phyloP scores from a whole-genome alignment of 305 asterid species.

The Fraxinus sp. region DNA sequence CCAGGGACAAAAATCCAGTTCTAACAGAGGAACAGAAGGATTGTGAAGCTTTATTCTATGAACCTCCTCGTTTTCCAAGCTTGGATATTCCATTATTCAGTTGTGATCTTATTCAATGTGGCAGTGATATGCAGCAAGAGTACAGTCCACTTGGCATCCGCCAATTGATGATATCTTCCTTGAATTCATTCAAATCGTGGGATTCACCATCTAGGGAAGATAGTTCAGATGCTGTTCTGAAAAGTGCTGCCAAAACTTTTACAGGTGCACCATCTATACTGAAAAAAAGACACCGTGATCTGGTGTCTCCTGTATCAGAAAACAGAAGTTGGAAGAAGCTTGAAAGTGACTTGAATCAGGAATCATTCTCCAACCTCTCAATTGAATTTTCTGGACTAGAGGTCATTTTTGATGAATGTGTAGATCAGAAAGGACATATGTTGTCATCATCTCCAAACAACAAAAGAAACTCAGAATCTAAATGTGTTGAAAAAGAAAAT shows the following conservation, averaged over 20 bases:
- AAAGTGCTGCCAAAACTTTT: background rate
- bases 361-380: slow-evolving; percentile 44
- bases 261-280: background rate
- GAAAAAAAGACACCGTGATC: background rate
- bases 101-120: slow-evolving; percentile 81
- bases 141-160: slow-evolving; percentile 98
- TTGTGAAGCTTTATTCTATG: slow-evolving; percentile 42
- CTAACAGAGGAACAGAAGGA: slow-evolving; percentile 47
- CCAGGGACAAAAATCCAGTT: slow-evolving; percentile 30
- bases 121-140: slow-evolving; percentile 80
- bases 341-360: slow-evolving; percentile 48
- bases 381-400: slow-evolving; percentile 64
- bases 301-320: slow-evolving; percentile 70
- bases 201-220: slow-evolving; percentile 79
- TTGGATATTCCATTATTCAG: slow-evolving; percentile 88
- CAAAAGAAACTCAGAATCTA: slow-evolving; percentile 28
- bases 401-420: slow-evolving; percentile 59
- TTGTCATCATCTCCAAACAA: slow-evolving; percentile 34
- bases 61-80: slow-evolving; percentile 69
- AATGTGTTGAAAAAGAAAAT: slow-evolving; percentile 63
- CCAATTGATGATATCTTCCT: slow-evolving; percentile 68
- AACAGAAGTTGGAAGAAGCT: slow-evolving; percentile 76
- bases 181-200: slow-evolving; percentile 80
- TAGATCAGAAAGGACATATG: slow-evolving; percentile 35
- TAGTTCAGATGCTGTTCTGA: slow-evolving; percentile 45